Evolutionary conservation across 75 land plant species (phyloP), one percentile per base, ranked within the genome.

Genomic region (Sequoia sempervirens): DNA sequence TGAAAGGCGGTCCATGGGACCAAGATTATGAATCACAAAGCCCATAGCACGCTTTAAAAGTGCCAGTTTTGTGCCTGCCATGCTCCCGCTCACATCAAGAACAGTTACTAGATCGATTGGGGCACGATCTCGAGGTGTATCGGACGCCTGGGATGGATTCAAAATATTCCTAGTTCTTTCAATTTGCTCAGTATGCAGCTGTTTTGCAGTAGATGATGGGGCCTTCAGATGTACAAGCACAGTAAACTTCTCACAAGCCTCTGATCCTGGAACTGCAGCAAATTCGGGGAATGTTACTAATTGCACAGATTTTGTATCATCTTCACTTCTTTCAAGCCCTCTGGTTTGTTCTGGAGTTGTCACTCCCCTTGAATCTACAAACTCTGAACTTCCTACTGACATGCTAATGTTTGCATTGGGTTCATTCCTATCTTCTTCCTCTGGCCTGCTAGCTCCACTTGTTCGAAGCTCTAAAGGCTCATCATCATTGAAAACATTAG

Each of bases 71-170:
- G 93, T 92, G 28, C 97, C 99, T 52, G 94, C 89, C 99, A 96
- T 96, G 91, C 99, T 96, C n/a, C 97, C 97, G 85, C 99, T 96
- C 34, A 93, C 91, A 89, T 96, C 99, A 87, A 96, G 95, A 80
- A 96, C 97, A 5, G 99, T 94, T 34, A 96, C 95, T 61, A 96
- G 94, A 83, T 96, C 99, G 81, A 96, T 84, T n/a, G 97, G 90
- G 4, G 93, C 97, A 80, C 98, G 92, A 43, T 83, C 56, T 32
- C 86, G 58, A 0, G 84, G 37, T 23, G 38, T 84, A 17, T 43
- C 52, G 4, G 32, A 61, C 17, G 41, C 32, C 18, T 34, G 32
- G 26, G 84, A 64, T 43, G 13, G 52, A 58, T 18, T 37, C 28
- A 17, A 32, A 26, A 30, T n/a, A 43, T 32, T 37, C 83, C 38